A percentile compares a stretch with the other conserved stretches of the same genome.
These are phyloP conservation scores for Ophiostoma australiae DNA, from an alignment of 2,329 filamentous ascomycete species.

Conservation along the genomic window DNA sequence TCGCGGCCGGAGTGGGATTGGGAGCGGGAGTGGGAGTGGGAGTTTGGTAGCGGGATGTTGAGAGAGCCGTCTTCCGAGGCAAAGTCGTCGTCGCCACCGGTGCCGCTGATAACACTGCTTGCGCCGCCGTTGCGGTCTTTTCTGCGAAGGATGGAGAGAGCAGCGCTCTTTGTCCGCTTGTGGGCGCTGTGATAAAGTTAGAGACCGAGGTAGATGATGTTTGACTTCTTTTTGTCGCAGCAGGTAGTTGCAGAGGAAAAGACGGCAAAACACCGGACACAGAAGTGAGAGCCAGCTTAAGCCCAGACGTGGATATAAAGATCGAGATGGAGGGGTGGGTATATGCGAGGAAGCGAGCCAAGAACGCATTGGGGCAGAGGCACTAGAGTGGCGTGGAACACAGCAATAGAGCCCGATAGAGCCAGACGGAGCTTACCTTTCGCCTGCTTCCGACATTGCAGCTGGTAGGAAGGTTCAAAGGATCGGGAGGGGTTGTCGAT, in stretches of 20 bases:
- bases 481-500: conserved; percentile 2
- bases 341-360: background rate
- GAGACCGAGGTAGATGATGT: background rate
- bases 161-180: conserved; percentile 52
- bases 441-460: conserved; percentile 2
- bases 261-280: background rate
- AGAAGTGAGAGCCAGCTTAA: background rate
- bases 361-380: background rate
- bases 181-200: conserved; percentile 33
- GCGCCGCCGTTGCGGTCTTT: conserved; percentile 42
- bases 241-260: background rate
- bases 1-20: conserved; percentile 30
- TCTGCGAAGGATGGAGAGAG: conserved; percentile 51
- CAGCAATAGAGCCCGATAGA: background rate
- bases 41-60: conserved; percentile 29
- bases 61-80: conserved; percentile 45
- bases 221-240: background rate
- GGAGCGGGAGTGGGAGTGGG: conserved; percentile 22
- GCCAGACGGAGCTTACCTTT: conserved; percentile 2
- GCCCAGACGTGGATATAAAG: background rate
- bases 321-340: background rate
- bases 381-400: background rate
- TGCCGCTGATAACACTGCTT: conserved; percentile 47
- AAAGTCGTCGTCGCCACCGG: conserved; percentile 45
- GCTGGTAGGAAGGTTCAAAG: background rate